Evolutionary conservation across 2,329 filamentous ascomycete genomes (phyloP), one percentile per base, ranked within the genome.

Genomic region (Chrysoporthe puriensis): DNA sequence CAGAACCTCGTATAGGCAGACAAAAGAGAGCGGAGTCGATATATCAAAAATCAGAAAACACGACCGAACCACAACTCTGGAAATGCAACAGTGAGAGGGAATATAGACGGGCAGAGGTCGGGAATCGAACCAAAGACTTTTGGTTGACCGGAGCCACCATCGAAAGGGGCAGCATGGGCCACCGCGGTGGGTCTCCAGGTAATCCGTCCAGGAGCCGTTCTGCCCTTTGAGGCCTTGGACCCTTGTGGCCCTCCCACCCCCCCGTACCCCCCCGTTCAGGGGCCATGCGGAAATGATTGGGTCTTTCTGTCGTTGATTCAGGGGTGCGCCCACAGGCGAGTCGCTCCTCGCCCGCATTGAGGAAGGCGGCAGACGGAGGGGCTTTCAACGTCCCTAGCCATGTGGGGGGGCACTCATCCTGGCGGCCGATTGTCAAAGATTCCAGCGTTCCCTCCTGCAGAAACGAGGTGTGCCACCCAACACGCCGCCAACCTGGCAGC

Each of bases 211-310:
- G 48, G 18, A 26, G 48, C 26, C 48, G 8, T 50, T 21, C 48
- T 21, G n/a, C 48, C 48, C 48, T 50, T 50, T 26, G 6, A 8
- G n/a, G 18, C n/a, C n/a, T 52, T 13, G 13, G 21, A 11, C 21
- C 48, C 50, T 18, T 34, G 50, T 21, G 34, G 56, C 57, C 36
- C 16, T 11, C 56, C 18, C 26, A 8, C 54, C 32, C 11, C 54
- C 26, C 32, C n/a, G n/a, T n/a, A n/a, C 16, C 18, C 21, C 62
- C 48, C 63, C 36, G 57, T 61, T 44, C 68, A 69, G 65, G 68
- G 68, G 68, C 43, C 32, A 43, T 26, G 65, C 57, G 68, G 58
- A 63, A 59, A 64, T 66, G 68, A 69, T 69, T 69, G 68, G 64
- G 34, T 48, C 44, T 52, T 36, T 59, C 18, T 36, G 44, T 57